A percentile compares a stretch with the other conserved stretches of the same genome.
Conservation (phyloP, 139 green algal genomes). For the Mesotaenium endlicherianum region DNA sequence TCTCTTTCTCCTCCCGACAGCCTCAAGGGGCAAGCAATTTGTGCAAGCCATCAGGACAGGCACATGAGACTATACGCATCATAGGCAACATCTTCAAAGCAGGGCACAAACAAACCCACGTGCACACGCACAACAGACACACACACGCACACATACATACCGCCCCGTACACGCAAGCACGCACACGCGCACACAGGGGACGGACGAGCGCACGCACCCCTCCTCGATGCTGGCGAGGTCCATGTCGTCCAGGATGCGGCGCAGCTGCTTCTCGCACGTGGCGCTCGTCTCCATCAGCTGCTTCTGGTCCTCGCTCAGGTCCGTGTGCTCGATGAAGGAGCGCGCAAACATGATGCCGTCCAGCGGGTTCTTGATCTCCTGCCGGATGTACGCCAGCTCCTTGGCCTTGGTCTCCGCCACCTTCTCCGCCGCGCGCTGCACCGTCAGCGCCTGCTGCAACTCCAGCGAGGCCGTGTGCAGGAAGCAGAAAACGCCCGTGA, state of each 20-base stretch:
- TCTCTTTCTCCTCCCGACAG: too few species aligned
- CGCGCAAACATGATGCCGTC: constrained; percentile 48
- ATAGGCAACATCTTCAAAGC: too few species aligned
- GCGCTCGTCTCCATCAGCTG: constrained; percentile 51
- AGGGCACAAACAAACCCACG: too few species aligned
- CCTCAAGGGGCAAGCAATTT: too few species aligned
- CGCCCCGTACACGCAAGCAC: too few species aligned
- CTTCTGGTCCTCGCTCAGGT: constrained; percentile 49
- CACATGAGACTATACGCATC: too few species aligned
- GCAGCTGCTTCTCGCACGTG: constrained; percentile 51
- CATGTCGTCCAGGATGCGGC: constrained; percentile 44
- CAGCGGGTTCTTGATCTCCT: constrained; percentile 53
- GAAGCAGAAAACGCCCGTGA: constrained; percentile 56
- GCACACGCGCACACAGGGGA: too few species aligned
- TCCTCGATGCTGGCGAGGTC: constrained; percentile 48
- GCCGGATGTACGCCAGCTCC: constrained; percentile 51
- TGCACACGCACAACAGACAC: too few species aligned
- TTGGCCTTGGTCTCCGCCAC: constrained; percentile 47
- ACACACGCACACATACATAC: too few species aligned
- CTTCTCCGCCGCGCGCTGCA: constrained; percentile 48
- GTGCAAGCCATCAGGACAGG: too few species aligned
- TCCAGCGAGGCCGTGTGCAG: constrained; percentile 29
- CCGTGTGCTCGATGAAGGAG: constrained; percentile 50
- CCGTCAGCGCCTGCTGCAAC: constrained; percentile 30
- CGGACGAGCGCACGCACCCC: constrained; percentile 38